Evolutionary conservation across 345 rosid species (phyloP).

Genomic region (Eucalyptus pauciflora): DNA sequence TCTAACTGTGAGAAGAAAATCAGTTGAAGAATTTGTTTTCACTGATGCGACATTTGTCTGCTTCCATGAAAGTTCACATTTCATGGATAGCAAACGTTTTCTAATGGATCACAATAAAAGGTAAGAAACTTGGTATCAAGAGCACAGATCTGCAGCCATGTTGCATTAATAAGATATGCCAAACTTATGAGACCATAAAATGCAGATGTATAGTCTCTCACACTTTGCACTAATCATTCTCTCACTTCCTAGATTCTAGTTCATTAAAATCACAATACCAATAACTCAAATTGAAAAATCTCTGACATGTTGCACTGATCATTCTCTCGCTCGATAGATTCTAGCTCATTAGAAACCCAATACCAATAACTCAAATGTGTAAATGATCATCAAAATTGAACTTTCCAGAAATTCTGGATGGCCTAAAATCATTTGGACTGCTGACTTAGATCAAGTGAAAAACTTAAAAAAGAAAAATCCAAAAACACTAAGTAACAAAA

Average conservation of each 20-base stretch:
- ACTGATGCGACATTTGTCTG: background rate
- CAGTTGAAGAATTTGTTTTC: background rate
- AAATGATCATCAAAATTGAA: background rate
- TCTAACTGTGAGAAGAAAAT: background rate
- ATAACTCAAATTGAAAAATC: background rate
- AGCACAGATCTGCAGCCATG: background rate
- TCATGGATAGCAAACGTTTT: background rate
- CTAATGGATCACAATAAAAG: background rate
- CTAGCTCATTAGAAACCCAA: background rate
- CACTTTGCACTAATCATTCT: background rate
- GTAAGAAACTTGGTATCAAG: background rate
- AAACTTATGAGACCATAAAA: background rate
- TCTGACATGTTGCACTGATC: background rate
- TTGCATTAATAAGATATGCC: background rate
- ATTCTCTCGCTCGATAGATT: background rate
- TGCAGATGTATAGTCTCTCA: background rate
- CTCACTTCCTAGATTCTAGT: background rate
- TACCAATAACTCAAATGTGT: background rate
- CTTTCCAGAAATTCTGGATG: background rate
- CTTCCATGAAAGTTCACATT: background rate
- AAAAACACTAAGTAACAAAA: background rate
- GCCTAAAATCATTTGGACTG: background rate
- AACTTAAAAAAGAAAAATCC: background rate
- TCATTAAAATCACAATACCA: background rate
- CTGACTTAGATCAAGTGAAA: background rate